These are phyloP conservation scores for Capronia epimyces DNA, from an alignment of 2,329 filamentous ascomycete genomes.

Conservation along the genomic window DNA sequence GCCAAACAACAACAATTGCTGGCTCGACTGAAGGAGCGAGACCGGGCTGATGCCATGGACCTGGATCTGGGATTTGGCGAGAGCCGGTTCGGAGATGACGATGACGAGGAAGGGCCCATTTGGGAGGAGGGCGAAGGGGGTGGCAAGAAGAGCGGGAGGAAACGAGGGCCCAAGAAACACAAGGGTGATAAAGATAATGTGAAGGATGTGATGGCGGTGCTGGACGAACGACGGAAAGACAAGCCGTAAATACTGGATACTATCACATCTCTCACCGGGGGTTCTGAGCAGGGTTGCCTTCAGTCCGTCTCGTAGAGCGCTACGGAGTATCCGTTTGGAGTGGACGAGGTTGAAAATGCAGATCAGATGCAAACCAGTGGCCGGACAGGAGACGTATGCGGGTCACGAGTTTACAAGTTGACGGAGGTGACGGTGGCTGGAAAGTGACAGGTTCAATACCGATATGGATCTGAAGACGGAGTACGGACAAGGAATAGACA, in stretches of 20 bases:
- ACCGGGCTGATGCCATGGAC: slow-evolving; percentile 53
- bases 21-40: slow-evolving; percentile 39
- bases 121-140: slow-evolving; percentile 42
- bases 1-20: slow-evolving; percentile 33
- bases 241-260: neutral
- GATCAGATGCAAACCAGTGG: neutral
- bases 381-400: neutral
- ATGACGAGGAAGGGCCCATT: slow-evolving; percentile 67
- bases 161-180: slow-evolving; percentile 52
- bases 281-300: neutral
- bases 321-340: too few species aligned
- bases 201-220: slow-evolving; percentile 70
- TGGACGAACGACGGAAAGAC: slow-evolving; percentile 56
- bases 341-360: neutral
- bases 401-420: neutral
- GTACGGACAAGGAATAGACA: neutral
- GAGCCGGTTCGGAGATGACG: slow-evolving; percentile 80
- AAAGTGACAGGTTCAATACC: neutral
- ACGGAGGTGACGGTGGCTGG: neutral
- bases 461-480: neutral
- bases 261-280: neutral
- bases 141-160: slow-evolving; percentile 38
- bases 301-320: neutral
- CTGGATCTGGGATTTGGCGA: slow-evolving; percentile 93
- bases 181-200: slow-evolving; percentile 60